These are phyloP conservation scores for Trypanosomatidae sp. DNA, from an alignment of 208 protist genomes.

Conservation along the genomic window DNA sequence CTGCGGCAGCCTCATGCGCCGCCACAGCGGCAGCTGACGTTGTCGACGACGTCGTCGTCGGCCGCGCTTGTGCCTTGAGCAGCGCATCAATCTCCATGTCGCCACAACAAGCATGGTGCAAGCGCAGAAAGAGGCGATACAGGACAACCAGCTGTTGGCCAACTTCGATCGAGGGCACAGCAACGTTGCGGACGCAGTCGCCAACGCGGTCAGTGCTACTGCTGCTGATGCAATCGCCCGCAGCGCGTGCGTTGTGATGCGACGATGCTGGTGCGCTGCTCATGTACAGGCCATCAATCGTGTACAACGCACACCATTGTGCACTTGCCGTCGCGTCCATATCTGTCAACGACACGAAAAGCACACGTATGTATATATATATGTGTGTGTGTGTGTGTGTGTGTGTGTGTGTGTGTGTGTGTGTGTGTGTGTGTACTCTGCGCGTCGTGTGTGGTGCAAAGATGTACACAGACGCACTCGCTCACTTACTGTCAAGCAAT, in stretches of 20 bases:
- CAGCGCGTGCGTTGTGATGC: neutral
- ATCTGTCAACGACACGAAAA: neutral
- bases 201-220: too few species aligned
- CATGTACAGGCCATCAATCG: conserved; percentile 20
- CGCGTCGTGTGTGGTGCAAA: too few species aligned
- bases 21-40: too few species aligned
- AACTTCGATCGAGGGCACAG: conserved; percentile 5
- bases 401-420: too few species aligned
- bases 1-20: neutral
- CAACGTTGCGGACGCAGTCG: too few species aligned
- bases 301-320: conserved; percentile 13
- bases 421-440: too few species aligned
- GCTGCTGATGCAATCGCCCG: neutral
- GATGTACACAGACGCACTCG: too few species aligned
- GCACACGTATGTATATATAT: too few species aligned
- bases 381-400: too few species aligned
- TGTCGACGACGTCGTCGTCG: neutral
- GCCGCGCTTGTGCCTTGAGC: conserved; percentile 4
- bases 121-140: conserved; percentile 46
- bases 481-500: too few species aligned
- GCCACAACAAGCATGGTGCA: conserved; percentile 19
- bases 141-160: conserved; percentile 39
- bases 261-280: conserved; percentile 1
- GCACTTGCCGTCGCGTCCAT: too few species aligned
- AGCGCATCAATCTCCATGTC: conserved; percentile 7